phyloP scores from a whole-genome alignment of 164 flowering plant genomes.

The Nelumbo lutea region DNA sequence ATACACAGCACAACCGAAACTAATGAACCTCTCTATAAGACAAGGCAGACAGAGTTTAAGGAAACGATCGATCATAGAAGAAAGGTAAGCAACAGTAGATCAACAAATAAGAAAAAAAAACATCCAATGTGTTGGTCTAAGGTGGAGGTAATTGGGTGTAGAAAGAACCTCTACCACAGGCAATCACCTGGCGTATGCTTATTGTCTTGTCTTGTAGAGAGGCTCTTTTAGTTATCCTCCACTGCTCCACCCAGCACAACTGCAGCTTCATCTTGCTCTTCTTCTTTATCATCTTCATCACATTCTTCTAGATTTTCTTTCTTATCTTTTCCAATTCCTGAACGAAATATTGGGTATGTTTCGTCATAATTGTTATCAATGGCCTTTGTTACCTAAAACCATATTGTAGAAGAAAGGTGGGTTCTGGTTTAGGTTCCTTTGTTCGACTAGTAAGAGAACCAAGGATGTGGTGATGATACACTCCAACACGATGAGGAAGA shows the following conservation, averaged over 20 bases:
- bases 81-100: neutral
- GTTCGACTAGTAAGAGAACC: slow-evolving; percentile 17
- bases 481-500: slow-evolving; percentile 16
- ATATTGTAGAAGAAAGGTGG: slow-evolving; percentile 35
- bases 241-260: neutral
- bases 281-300: slow-evolving; percentile 10
- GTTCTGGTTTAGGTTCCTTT: slow-evolving; percentile 52
- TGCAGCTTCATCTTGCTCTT: neutral
- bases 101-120: neutral
- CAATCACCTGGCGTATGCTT: slow-evolving; percentile 28
- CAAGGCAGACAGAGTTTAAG: neutral
- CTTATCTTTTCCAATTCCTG: slow-evolving; percentile 11
- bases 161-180: slow-evolving; percentile 27
- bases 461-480: slow-evolving; percentile 14
- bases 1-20: too few relatives aligned
- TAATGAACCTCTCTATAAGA: too few relatives aligned
- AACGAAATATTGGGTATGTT: slow-evolving; percentile 14
- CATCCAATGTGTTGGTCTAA: slow-evolving; percentile 18
- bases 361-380: slow-evolving; percentile 23
- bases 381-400: slow-evolving; percentile 21
- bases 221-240: slow-evolving; percentile 18
- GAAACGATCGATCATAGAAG: neutral
- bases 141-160: slow-evolving; percentile 17
- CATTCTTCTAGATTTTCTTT: slow-evolving; percentile 13
- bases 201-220: slow-evolving; percentile 25